Base-by-base conservation (phyloP, 805 yeast species). In the Dipodascus albidus region DNA sequence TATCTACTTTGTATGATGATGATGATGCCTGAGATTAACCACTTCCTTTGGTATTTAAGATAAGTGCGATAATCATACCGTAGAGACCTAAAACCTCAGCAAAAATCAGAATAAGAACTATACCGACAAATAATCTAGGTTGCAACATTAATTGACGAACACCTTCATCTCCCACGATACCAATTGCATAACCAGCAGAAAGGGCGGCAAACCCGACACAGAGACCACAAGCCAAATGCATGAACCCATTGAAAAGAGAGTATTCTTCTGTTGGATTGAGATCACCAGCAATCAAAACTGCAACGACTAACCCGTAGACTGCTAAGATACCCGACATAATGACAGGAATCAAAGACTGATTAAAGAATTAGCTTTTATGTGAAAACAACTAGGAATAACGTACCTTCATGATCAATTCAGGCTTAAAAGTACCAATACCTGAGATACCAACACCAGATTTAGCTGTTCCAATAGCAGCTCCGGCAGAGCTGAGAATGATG, bases 381-480 rank as follows among this genome's bases (percentile, higher is more conserved):
- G n/a, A n/a, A n/a, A n/a, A n/a, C n/a, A n/a, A n/a, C n/a, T n/a
- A n/a, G n/a, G 20, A 17, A 38, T 11, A 3, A 14, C 44, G 9
- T 49, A 71, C 65, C 61, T 85, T 87, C 98, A 93, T 93, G 64
- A 93, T 89, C 64, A 93, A 75, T 65, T 93, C 99, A 11, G 99
- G 99, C 67, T 87, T 86, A 74, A 91, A 93, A 49, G 96, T 85
- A 75, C 98, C 97, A 60, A 93, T 89, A 76, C 98, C 99, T 31
- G 97, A 75, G 63, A 93, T 93, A 77, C 99, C 99, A 58, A 93
- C 83, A 55, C 99, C 99, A 48, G 96, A 86, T 71, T 93, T 93
- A 57, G 98, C 98, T 2, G 98, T 91, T 55, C 99, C 99, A 60
- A 89, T 83, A 57, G 98, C 98, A 2, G 99, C 98, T 58, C 99